Conservation (phyloP, 768 basidiomycete species). For the Obba rivulosa region DNA sequence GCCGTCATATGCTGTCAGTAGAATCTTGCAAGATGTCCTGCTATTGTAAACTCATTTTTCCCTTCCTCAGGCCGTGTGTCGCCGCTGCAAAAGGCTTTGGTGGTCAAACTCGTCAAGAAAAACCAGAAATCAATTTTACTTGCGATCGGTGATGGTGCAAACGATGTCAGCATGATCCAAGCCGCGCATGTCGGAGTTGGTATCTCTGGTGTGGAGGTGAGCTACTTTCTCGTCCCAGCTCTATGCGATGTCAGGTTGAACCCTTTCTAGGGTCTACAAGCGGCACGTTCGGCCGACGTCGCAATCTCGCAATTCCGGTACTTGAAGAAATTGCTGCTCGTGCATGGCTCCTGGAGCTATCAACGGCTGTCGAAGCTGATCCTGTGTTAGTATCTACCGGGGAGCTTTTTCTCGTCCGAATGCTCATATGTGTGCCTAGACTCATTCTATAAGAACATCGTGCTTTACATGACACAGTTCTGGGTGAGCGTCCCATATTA, state of each 20-base stretch:
- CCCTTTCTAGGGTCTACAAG: slow-evolving; percentile 78
- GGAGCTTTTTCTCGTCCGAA: neutral
- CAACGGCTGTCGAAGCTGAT: slow-evolving; percentile 92
- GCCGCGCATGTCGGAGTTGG: slow-evolving; percentile 97
- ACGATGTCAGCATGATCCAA: slow-evolving; percentile 99
- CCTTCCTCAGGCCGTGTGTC: slow-evolving; percentile 79
- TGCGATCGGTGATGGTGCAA: slow-evolving; percentile 96
- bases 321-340: slow-evolving; percentile 89
- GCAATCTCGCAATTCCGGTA: slow-evolving; percentile 97
- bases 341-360: slow-evolving; percentile 99
- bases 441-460: slow-evolving; percentile 99
- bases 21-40: neutral
- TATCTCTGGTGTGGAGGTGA: slow-evolving; percentile 93
- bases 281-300: slow-evolving; percentile 94
- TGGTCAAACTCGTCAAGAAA: slow-evolving; percentile 98
- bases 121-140: slow-evolving; percentile 90
- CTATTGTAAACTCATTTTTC: neutral
- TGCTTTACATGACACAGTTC: slow-evolving; percentile 97
- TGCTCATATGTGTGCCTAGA: slow-evolving; percentile 38
- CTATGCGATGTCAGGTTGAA: neutral
- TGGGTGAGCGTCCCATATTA: slow-evolving; percentile 57
- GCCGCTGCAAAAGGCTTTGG: slow-evolving; percentile 93
- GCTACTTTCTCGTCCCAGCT: slow-evolving; percentile 8
- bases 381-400: slow-evolving; percentile 59
- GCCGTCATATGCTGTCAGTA: slow-evolving; percentile 93